Percentiles rank a stretch among this genome's conserved stretches.
These are phyloP conservation scores for Aspergillus oerlinghausenensis DNA, from an alignment of 2,329 filamentous ascomycete species.

Conservation along the genomic window DNA sequence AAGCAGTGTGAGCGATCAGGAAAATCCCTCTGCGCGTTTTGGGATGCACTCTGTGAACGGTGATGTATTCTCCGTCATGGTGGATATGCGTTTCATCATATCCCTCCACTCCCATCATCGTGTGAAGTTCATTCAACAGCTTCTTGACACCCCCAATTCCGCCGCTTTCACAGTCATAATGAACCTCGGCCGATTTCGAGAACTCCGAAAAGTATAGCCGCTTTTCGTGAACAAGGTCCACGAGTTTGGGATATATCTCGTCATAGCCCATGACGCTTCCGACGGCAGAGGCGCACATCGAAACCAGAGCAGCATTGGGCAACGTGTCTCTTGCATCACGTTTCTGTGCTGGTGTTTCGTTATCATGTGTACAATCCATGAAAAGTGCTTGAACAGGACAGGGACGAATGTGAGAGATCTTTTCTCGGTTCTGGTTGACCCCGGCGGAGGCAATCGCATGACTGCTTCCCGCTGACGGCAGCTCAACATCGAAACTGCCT, in stretches of 20 bases:
- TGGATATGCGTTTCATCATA: constrained; percentile 96
- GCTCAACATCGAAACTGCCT: constrained; percentile 93
- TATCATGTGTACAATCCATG: constrained; percentile 99
- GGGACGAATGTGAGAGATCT: constrained; percentile 77
- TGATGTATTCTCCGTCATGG: constrained; percentile 93
- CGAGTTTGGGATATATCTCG: constrained; percentile 85
- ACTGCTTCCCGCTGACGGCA: constrained; percentile 63
- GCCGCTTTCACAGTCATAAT: constrained; percentile 64
- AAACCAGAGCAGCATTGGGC: constrained; percentile 87
- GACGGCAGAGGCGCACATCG: constrained; percentile 91
- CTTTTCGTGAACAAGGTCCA: constrained; percentile 90
- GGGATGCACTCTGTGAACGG: constrained; percentile 90
- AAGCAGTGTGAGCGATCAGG: constrained; percentile 92
- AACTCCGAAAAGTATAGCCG: constrained; percentile 75
- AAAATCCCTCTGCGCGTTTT: constrained; percentile 91
- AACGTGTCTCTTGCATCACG: constrained; percentile 90
- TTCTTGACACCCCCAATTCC: constrained; percentile 91
- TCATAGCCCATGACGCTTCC: constrained; percentile 98
- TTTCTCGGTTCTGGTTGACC: constrained; percentile 45
- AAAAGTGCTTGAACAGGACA: constrained; percentile 88
- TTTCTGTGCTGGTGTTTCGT: constrained; percentile 93
- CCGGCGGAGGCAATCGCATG: constrained; percentile 33
- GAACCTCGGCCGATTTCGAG: constrained; percentile 51
- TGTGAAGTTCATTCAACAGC: constrained; percentile 89
- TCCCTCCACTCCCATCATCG: constrained; percentile 88